Evolutionary conservation across 139 green algal genomes (phyloP), one percentile per base, ranked within the genome.

Genomic region (Volvox africanus): DNA sequence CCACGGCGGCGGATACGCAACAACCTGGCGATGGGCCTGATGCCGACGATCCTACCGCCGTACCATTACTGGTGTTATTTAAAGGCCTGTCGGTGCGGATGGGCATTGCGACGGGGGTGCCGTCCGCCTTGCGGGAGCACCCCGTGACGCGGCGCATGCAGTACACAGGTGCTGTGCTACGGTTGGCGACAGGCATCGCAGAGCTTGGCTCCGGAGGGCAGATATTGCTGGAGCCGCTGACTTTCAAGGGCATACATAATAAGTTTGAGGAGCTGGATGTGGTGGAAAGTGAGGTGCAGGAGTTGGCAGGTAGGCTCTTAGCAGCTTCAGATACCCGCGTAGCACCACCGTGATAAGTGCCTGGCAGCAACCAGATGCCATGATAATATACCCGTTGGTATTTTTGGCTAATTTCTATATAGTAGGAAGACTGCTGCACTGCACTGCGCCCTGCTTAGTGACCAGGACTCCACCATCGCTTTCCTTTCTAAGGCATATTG

Each of bases 261-360:
- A 89, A 89, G 69, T 81, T 89, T 19, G 84, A 89, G 68, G 84
- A 89, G 84, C 69, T 89, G 35, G 84, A 88, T 21, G 82, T 88
- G 82, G 82, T 79, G 62, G 82, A 88, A 18, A 79, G 62, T 35
- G 82, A 88, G 65, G 82, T 88, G 82, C 62, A 79, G 20, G 82
- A 88, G 82, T 67, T 88, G 11, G 78, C 37, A 26, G 78, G 78
- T 84, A 44, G 37, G 78, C 2, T 55, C 9, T 55, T 55, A 55
- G 44, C 44, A 9, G 5, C 9, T 55, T 14, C 44, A 5, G 9
- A 55, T 55, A 55, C 44, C 44, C 44, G 44, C 44, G 5, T 14
- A 55, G 44, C 9, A 5, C 44, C 44, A 55, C 44, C 44, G 5
- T 55, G 44, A 55, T 55, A 5, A 55, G 9, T 9, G 9, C 9